phyloP scores from a whole-genome alignment of 352 stramenopile species.

The Phytophthora macrochlamydospora region DNA sequence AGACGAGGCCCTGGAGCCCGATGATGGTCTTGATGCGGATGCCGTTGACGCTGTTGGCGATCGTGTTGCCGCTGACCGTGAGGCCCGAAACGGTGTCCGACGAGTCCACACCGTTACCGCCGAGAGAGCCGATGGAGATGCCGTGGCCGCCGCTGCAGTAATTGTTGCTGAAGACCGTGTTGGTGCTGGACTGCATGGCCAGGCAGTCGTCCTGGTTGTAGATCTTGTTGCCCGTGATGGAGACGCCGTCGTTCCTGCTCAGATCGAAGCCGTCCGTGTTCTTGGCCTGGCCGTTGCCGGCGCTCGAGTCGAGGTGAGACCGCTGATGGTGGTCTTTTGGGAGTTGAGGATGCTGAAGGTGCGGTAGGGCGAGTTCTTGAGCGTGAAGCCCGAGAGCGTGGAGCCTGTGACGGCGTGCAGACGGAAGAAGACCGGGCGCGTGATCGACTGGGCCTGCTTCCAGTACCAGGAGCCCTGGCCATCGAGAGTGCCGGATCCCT shows the following conservation, averaged over 20 bases:
- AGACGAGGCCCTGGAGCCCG: constrained; percentile 17
- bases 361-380: constrained; percentile 33
- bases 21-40: constrained; percentile 32
- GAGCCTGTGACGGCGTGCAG: constrained; percentile 17
- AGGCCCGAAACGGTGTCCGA: constrained; percentile 33
- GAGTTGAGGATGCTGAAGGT: constrained; percentile 32
- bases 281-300: constrained; percentile 16
- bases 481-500: constrained; percentile 36
- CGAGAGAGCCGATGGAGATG: constrained; percentile 39
- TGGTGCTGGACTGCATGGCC: constrained; percentile 37
- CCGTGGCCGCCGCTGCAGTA: constrained; percentile 17
- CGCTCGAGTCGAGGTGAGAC: constrained; percentile 39
- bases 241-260: constrained; percentile 24
- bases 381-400: constrained; percentile 26
- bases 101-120: constrained; percentile 12
- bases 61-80: constrained; percentile 34
- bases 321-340: constrained; percentile 22
- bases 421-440: constrained; percentile 25
- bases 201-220: constrained; percentile 34
- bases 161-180: constrained; percentile 16
- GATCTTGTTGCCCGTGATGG: constrained; percentile 31
- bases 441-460: constrained; percentile 33
- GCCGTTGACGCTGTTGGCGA: constrained; percentile 32
- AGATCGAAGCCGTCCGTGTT: constrained; percentile 43
- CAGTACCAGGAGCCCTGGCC: constrained; percentile 46